Percentiles rank a stretch among this genome's conserved stretches.
Conservation (phyloP, 2,329 filamentous ascomycete genomes). For the Thielaviopsis ethacetica region DNA sequence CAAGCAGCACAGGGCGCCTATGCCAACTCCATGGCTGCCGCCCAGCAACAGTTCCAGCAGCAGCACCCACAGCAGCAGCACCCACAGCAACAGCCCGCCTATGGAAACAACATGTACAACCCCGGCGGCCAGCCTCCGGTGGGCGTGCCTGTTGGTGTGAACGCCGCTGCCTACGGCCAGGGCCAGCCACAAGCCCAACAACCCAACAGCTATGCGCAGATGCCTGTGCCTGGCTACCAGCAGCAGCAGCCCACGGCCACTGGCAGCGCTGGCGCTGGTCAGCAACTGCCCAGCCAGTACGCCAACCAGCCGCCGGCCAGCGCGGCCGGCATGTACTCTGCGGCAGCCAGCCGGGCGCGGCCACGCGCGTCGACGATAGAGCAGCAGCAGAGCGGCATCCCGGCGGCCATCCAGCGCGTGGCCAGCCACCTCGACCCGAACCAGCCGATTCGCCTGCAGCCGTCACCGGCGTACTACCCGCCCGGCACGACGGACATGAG, state of each 20-base stretch:
- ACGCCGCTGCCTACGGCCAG: conserved; percentile 14
- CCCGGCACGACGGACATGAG: conserved; percentile 60
- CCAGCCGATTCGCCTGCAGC: conserved; percentile 83
- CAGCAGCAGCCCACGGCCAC: conserved; percentile 5
- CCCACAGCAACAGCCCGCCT: conserved; percentile 14
- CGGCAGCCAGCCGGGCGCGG: conserved; percentile 47
- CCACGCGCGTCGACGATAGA: conserved; percentile 95
- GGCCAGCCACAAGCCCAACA: conserved; percentile 56
- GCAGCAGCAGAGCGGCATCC: conserved; percentile 82
- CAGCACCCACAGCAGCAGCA: conserved; percentile 6
- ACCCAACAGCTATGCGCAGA: conserved; percentile 55
- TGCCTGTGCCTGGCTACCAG: conserved; percentile 38
- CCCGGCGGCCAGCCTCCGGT: conserved; percentile 24
- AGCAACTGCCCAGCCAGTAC: conserved; percentile 50
- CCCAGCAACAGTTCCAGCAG: conserved; percentile 12
- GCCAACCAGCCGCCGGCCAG: conserved; percentile 27
- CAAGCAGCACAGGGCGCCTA: conserved; percentile 49
- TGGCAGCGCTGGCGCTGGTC: conserved; percentile 17
- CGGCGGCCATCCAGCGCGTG: conserved; percentile 80
- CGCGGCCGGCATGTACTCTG: conserved; percentile 11
- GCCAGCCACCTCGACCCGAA: conserved; percentile 92
- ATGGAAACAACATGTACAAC: conserved; percentile 47
- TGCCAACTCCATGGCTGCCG: conserved; percentile 44
- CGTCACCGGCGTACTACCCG: conserved; percentile 92
- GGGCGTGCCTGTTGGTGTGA: conserved; percentile 3